A percentile compares a stretch with the other conserved stretches of the same genome.
Conservation (phyloP, 768 basidiomycete species). For the Tulasnella sp. region DNA sequence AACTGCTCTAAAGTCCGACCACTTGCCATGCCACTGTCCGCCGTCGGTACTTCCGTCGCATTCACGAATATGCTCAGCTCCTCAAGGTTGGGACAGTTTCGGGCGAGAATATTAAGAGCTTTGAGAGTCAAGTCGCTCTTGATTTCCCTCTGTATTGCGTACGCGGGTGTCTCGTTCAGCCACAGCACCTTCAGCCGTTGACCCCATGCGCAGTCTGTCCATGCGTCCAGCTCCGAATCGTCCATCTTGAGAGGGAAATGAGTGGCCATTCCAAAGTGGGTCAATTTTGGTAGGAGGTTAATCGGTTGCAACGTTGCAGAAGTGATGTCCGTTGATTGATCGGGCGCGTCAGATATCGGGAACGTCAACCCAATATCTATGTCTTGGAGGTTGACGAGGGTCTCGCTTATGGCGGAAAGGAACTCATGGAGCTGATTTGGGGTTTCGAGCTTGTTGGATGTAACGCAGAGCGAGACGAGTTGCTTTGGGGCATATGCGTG, state of each 20-base stretch:
- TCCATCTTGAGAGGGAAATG: conserved; percentile 25
- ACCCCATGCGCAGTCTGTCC: conserved; percentile 11
- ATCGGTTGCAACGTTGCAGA: background rate
- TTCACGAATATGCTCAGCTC: conserved; percentile 19
- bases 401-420: conserved; percentile 5
- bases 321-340: conserved; percentile 16
- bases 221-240: conserved; percentile 16
- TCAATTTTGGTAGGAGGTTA: background rate
- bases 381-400: conserved; percentile 4
- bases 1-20: background rate
- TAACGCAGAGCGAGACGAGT: conserved; percentile 20
- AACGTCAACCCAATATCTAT: conserved; percentile 20
- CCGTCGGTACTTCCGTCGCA: conserved; percentile 2
- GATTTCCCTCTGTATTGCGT: conserved; percentile 8
- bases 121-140: conserved; percentile 23
- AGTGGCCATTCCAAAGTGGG: conserved; percentile 25
- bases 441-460: conserved; percentile 15
- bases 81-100: conserved; percentile 20
- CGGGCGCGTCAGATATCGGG: conserved; percentile 15
- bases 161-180: conserved; percentile 24
- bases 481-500: conserved; percentile 10
- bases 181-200: conserved; percentile 16
- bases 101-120: conserved; percentile 9
- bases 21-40: background rate
- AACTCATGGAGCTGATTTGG: conserved; percentile 13